These are phyloP conservation scores for Arabidopsis arenosa DNA, from an alignment of 345 rosid genomes.

Conservation along the genomic window DNA sequence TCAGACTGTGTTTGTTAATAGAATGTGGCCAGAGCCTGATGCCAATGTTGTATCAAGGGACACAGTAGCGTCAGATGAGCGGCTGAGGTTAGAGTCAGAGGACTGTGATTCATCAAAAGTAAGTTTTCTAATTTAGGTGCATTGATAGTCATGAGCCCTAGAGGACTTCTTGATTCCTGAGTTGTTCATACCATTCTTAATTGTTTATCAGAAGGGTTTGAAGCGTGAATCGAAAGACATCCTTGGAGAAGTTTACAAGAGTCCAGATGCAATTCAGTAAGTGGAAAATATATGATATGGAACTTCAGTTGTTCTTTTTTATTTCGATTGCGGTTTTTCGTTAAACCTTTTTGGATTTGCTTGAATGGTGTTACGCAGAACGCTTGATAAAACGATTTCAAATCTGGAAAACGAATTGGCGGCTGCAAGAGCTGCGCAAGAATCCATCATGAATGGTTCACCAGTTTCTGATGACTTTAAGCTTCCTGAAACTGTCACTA, in stretches of 20 bases:
- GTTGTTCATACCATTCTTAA: slow-evolving; percentile 8
- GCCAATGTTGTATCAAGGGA: slow-evolving; percentile 53
- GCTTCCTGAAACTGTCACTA: slow-evolving; percentile 53
- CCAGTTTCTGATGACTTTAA: slow-evolving; percentile 70
- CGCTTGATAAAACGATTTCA: slow-evolving; percentile 80
- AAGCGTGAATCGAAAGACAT: slow-evolving; percentile 62
- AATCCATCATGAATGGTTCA: slow-evolving; percentile 78
- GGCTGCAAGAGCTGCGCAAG: slow-evolving; percentile 86
- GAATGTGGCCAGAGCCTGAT: slow-evolving; percentile 92
- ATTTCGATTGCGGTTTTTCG: background rate
- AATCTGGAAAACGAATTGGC: slow-evolving; percentile 83
- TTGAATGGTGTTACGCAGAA: slow-evolving; percentile 51
- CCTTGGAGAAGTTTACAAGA: slow-evolving; percentile 73
- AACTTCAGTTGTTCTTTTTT: background rate
- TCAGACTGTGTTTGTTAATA: slow-evolving; percentile 39
- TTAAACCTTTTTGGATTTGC: slow-evolving; percentile 17
- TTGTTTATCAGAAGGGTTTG: slow-evolving; percentile 52
- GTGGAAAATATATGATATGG: slow-evolving; percentile 27
- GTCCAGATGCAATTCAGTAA: slow-evolving; percentile 80
- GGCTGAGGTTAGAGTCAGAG: slow-evolving; percentile 63
- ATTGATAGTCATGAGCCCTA: background rate
- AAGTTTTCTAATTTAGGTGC: slow-evolving; percentile 40
- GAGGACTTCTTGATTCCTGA: background rate
- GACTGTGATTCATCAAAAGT: slow-evolving; percentile 75
- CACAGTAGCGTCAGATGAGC: slow-evolving; percentile 52